These are phyloP conservation scores for Cicer arietinum DNA, from an alignment of 306 rosid genomes.

Conservation along the genomic window DNA sequence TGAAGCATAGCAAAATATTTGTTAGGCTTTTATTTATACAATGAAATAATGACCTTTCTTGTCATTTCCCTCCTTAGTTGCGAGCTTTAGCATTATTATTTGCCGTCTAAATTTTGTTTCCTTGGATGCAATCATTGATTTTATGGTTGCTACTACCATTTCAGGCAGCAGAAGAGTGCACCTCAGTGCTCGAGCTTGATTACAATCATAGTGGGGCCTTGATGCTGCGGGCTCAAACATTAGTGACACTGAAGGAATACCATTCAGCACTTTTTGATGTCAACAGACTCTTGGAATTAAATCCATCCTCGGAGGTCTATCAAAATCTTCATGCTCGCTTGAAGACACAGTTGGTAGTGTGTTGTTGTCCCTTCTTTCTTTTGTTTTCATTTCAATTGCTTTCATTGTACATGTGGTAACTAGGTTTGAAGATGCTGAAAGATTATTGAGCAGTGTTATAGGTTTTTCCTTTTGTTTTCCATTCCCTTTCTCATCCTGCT, in stretches of 20 bases:
- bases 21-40: background rate
- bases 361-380: conserved; percentile 37
- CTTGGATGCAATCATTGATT: conserved; percentile 20
- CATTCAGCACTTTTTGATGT: conserved; percentile 95
- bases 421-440: conserved; percentile 1
- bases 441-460: conserved; percentile 11
- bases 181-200: conserved; percentile 91
- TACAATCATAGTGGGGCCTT: conserved; percentile 80
- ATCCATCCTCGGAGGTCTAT: conserved; percentile 92
- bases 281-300: conserved; percentile 78
- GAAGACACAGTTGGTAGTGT: conserved; percentile 84
- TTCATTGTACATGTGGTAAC: background rate
- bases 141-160: conserved; percentile 25
- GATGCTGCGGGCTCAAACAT: conserved; percentile 87
- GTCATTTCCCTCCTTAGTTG: background rate
- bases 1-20: background rate
- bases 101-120: background rate
- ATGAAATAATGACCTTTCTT: conserved; percentile 8
- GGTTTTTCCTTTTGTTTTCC: conserved; percentile 2
- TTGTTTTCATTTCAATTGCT: conserved; percentile 29
- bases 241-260: conserved; percentile 84
- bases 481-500: conserved; percentile 12
- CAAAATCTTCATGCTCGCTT: conserved; percentile 88
- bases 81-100: background rate
- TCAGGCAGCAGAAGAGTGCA: conserved; percentile 94